A percentile compares a stretch with the other conserved stretches of the same genome.
Conservation (phyloP, 2,329 filamentous ascomycete species). For the Exophiala spinifera region DNA sequence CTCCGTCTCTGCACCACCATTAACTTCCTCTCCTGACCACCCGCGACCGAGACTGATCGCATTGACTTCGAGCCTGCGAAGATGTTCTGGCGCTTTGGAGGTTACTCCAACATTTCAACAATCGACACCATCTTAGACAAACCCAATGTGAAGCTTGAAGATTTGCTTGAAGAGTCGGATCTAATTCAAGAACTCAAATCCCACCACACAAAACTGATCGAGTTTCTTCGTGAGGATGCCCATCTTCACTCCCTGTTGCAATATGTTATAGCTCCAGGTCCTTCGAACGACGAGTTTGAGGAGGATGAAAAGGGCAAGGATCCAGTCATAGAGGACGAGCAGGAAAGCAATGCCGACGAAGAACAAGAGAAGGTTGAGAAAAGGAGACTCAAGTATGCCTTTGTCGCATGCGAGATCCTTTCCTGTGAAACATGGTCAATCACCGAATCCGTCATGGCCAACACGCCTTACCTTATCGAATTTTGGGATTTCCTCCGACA, state of each 20-base stretch:
- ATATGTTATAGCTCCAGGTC: slow-evolving; percentile 78
- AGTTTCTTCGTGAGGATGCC: slow-evolving; percentile 85
- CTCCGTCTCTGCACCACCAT: slow-evolving; percentile 16
- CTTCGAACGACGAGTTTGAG: slow-evolving; percentile 51
- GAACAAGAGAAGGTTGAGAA: slow-evolving; percentile 76
- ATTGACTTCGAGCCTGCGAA: slow-evolving; percentile 42
- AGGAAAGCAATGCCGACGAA: slow-evolving; percentile 31
- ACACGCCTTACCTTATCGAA: slow-evolving; percentile 69
- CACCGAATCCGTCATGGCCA: slow-evolving; percentile 85
- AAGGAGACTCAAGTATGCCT: slow-evolving; percentile 88
- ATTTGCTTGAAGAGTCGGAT: slow-evolving; percentile 92
- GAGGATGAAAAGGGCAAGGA: slow-evolving; percentile 38
- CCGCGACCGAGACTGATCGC: slow-evolving; percentile 1
- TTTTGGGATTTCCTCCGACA: slow-evolving; percentile 91
- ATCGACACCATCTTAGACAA: slow-evolving; percentile 97
- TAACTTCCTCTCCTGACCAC: slow-evolving; percentile 6
- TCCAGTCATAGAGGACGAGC: slow-evolving; percentile 23
- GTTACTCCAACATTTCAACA: slow-evolving; percentile 94
- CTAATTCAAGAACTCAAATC: slow-evolving; percentile 97
- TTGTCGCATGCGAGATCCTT: slow-evolving; percentile 86
- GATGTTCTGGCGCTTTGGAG: slow-evolving; percentile 99
- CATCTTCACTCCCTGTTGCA: slow-evolving; percentile 81
- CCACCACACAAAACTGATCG: slow-evolving; percentile 95
- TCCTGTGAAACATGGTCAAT: slow-evolving; percentile 98
- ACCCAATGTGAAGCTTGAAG: slow-evolving; percentile 88